Evolutionary conservation across 2,329 filamentous ascomycete genomes (phyloP), one percentile per base, ranked within the genome.

Genomic region (Stagonosporopsis tanaceti): DNA sequence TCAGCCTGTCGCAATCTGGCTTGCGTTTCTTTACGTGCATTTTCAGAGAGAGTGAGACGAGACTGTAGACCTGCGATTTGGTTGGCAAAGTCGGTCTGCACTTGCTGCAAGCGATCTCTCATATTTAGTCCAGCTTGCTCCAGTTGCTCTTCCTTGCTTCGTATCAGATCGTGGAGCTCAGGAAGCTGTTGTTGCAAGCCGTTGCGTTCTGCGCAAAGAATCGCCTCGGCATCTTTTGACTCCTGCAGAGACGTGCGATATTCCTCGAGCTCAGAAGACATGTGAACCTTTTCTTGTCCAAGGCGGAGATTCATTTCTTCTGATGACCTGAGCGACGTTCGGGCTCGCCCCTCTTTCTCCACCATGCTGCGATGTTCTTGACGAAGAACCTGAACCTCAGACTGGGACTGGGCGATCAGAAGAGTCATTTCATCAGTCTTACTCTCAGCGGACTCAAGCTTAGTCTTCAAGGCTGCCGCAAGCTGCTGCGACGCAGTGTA

Each of bases 1-100:
- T 67, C 52, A n/a, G 57, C 42, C 3, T 58, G 56, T 14, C 46
- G 53, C 12, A 47, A 20, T 24, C 57, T 62, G 4, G 62, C 61
- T 30, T 70, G 57, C 1, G 55, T 44, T n/a, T 67, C 60, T 20
- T 62, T 63, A 6, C 63, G 47, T 8, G 57, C 61, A 12, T 24
- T 34, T 11, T 65, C 63, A 11, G 60, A 53, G 20, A 59, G 24
- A 6, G 8, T 42, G 7, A 71, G 42, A 2, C 62, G 60, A 22
- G 45, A 41, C 20, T 40, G 50, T 15, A 62, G 37, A 8, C 60
- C 50, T 6, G 62, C 46, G 5, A 65, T 30, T 12, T 65, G 52
- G 15, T 30, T 52, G 7, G 40, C n/a, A 28, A 61, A 11, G 2
- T 15, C 27, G 0, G 9, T 15, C 39, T 47, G 15, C 15, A 25